phyloP scores from a whole-genome alignment of 768 basidiomycete species.

The Leccinum incarnatum region DNA sequence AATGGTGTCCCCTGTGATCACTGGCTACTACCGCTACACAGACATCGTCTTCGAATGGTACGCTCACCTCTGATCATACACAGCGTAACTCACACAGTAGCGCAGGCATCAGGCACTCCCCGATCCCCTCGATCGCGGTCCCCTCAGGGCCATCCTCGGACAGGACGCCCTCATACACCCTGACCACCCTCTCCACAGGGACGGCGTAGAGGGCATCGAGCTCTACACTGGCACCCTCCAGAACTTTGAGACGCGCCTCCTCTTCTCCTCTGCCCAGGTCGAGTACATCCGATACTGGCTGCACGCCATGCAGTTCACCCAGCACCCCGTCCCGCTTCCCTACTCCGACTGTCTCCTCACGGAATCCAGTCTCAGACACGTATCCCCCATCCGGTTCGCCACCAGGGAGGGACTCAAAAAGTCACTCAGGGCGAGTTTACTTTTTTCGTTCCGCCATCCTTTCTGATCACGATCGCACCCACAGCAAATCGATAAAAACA shows the following conservation, averaged over 20 bases:
- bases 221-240: slow-evolving; percentile 74
- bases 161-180: slow-evolving; percentile 68
- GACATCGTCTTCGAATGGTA: slow-evolving; percentile 86
- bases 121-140: slow-evolving; percentile 54
- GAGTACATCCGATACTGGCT: slow-evolving; percentile 87
- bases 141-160: slow-evolving; percentile 70
- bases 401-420: slow-evolving; percentile 53
- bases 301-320: slow-evolving; percentile 67
- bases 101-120: slow-evolving; percentile 56
- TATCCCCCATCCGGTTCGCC: slow-evolving; percentile 56
- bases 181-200: slow-evolving; percentile 67
- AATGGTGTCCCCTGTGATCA: slow-evolving; percentile 45
- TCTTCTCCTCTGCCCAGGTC: slow-evolving; percentile 81
- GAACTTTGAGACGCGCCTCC: slow-evolving; percentile 72
- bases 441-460: background rate
- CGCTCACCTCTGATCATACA: slow-evolving; percentile 1
- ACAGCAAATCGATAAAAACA: slow-evolving; percentile 76
- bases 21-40: slow-evolving; percentile 80
- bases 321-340: slow-evolving; percentile 64
- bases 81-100: background rate
- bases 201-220: slow-evolving; percentile 63
- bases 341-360: slow-evolving; percentile 75
- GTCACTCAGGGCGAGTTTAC: slow-evolving; percentile 52
- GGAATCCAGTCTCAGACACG: slow-evolving; percentile 51
- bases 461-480: background rate